phyloP scores from a whole-genome alignment of 2,329 filamentous ascomycete genomes.

The Colletotrichum euphorbiae region DNA sequence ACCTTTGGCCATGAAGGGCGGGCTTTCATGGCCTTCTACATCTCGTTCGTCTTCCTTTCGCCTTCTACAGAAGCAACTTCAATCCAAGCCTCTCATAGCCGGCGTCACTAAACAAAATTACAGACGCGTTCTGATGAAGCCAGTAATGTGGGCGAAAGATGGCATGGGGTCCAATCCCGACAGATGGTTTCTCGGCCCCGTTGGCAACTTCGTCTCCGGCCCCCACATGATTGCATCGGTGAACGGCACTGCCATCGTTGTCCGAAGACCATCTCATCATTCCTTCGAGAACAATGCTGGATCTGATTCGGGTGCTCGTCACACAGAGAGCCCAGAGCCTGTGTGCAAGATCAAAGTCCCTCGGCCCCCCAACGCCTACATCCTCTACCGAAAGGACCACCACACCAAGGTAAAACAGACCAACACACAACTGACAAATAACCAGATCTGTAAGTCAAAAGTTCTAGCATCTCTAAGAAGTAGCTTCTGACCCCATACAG shows the following conservation, averaged over 20 bases:
- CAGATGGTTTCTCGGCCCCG: conserved; percentile 36
- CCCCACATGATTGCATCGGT: conserved; percentile 35
- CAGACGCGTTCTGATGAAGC: conserved; percentile 24
- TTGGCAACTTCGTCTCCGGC: conserved; percentile 21
- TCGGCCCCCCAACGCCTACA: conserved; percentile 49
- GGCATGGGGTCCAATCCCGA: conserved; percentile 23
- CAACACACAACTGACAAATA: conserved; percentile 44
- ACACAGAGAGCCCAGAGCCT: conserved; percentile 20
- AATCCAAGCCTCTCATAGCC: too few species aligned
- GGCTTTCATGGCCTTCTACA: conserved; percentile 32
- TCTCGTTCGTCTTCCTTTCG: conserved; percentile 19
- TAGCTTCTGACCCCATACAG: conserved; percentile 39
- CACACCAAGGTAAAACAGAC: conserved; percentile 43
- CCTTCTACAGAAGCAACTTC: too few species aligned
- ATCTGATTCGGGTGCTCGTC: not conserved
- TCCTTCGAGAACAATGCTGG: conserved; percentile 14
- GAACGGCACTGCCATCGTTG: conserved; percentile 30
- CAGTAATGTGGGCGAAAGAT: conserved; percentile 37
- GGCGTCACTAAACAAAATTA: not conserved
- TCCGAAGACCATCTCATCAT: conserved; percentile 19
- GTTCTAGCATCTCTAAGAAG: too few species aligned
- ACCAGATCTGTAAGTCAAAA: conserved; percentile 47
- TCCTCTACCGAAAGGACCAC: conserved; percentile 49
- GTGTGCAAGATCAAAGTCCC: conserved; percentile 41
- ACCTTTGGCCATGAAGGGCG: conserved; percentile 30